A percentile compares a stretch with the other conserved stretches of the same genome.
Evolutionary conservation across 257 asterid genomes (phyloP).

Genomic region (Capsicum baccatum): DNA sequence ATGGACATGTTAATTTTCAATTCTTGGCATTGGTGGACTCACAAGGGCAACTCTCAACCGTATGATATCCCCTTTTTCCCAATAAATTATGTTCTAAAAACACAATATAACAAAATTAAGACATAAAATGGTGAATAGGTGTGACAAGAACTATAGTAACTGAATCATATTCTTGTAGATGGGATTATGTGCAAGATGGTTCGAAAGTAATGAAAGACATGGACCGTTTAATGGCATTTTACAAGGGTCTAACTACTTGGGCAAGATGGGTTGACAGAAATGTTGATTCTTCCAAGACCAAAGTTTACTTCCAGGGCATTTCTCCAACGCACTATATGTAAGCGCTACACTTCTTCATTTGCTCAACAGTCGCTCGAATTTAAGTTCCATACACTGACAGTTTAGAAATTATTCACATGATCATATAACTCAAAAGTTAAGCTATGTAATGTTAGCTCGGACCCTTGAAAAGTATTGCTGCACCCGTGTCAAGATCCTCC

Average conservation of each 20-base stretch:
- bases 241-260: conserved; percentile 74
- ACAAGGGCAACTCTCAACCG: conserved; percentile 69
- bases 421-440: not conserved
- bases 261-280: conserved; percentile 65
- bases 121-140: not conserved
- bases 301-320: conserved; percentile 72
- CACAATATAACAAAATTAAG: not conserved
- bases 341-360: conserved; percentile 32
- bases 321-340: conserved; percentile 73
- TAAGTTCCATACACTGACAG: not conserved
- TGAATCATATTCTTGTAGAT: conserved; percentile 37
- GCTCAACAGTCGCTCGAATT: not conserved
- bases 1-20: conserved; percentile 81
- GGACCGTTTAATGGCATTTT: conserved; percentile 67
- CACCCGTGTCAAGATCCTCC: not conserved
- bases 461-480: not conserved
- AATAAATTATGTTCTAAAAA: not conserved
- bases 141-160: not conserved
- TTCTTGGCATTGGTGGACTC: conserved; percentile 95
- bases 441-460: not conserved
- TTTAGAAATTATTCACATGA: no score
- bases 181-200: conserved; percentile 69
- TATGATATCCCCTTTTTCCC: conserved; percentile 31
- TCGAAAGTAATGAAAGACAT: conserved; percentile 53
- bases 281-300: conserved; percentile 60